Base-by-base conservation (phyloP, 1,284 basidiomycete species). In the Malassezia obtusa region DNA sequence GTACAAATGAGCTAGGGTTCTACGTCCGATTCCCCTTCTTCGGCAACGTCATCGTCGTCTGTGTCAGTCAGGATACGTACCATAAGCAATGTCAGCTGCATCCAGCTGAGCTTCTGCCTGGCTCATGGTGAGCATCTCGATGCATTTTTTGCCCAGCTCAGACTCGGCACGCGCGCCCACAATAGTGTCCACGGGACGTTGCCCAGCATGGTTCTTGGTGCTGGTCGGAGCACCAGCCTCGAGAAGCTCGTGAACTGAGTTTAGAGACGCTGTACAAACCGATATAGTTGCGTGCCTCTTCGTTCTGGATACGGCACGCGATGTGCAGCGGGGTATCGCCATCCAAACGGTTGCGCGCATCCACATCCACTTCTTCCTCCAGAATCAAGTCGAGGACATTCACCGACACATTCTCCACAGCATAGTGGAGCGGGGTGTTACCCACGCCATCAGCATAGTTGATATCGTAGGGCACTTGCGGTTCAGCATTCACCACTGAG, bases 281-380 rank as follows among this genome's bases (percentile, higher is more conserved):
- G 12, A 78, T 65, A 75, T 75, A 74, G 67, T 69, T 73, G 26
- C 86, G 78, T 8, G 82, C 75, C 36, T 83, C 82, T 6, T 77
- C 77, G 53, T 87, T 79, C 58, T 82, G 62, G 50, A 84, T 76
- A 53, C 77, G 74, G 15, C 86, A 78, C 1, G 87, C 88, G 17
- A 88, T 79, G 72, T 91, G 89, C 10, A 92, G 77, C 1, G 89
- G 88, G 0, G 89, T 91, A 32, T 84, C 82, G 9, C 81, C 80
- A 35, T 84, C 82, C 28, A 86, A 74, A 19, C 80, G 78, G 73
- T 90, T 90, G 64, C 82, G 78, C 17, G 83, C 80, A 70, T 91
- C 88, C 48, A 90, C 87, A 67, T 91, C 87, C 74, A 87, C 89
- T 11, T 68, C 69, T 40, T 68, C 59, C 32, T 72, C 60, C 25